Evolutionary conservation across 2,329 filamentous ascomycete species (phyloP).

Genomic region (Tolypocladium ophioglossoides): DNA sequence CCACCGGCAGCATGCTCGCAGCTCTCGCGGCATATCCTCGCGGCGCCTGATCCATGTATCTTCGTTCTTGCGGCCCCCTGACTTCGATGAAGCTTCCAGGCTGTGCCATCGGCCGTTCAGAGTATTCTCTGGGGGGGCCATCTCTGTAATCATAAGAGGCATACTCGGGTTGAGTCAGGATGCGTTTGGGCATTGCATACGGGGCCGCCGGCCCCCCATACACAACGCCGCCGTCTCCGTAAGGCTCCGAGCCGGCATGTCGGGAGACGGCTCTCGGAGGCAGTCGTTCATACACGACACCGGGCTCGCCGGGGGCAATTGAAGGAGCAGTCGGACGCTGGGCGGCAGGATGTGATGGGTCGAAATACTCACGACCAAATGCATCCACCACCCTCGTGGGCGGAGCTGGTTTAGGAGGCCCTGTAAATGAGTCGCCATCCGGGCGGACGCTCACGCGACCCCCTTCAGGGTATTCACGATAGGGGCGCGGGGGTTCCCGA

Average conservation of each 20-base stretch:
- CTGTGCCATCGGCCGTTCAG: constrained; percentile 34
- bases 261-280: constrained; percentile 41
- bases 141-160: constrained; percentile 38
- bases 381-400: constrained; percentile 71
- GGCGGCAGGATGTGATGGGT: constrained; percentile 35
- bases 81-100: constrained; percentile 37
- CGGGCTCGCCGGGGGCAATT: constrained; percentile 33
- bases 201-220: constrained; percentile 42
- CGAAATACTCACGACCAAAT: constrained; percentile 68
- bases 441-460: constrained; percentile 38
- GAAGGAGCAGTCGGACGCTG: constrained; percentile 45
- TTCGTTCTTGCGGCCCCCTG: constrained; percentile 29
- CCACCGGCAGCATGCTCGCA: constrained; percentile 46
- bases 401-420: constrained; percentile 39
- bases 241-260: constrained; percentile 33
- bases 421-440: constrained; percentile 39
- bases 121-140: constrained; percentile 48
- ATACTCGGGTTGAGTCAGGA: constrained; percentile 54
- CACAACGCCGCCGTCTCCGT: constrained; percentile 37
- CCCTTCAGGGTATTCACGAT: constrained; percentile 30
- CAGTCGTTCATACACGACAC: constrained; percentile 56
- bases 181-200: constrained; percentile 38
- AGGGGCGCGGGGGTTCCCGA: constrained; percentile 30
- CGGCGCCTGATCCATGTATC: constrained; percentile 33
- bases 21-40: constrained; percentile 45